These are phyloP conservation scores for Paramecium primaurelia DNA, from an alignment of 73 alveolate genomes.

Conservation along the genomic window DNA sequence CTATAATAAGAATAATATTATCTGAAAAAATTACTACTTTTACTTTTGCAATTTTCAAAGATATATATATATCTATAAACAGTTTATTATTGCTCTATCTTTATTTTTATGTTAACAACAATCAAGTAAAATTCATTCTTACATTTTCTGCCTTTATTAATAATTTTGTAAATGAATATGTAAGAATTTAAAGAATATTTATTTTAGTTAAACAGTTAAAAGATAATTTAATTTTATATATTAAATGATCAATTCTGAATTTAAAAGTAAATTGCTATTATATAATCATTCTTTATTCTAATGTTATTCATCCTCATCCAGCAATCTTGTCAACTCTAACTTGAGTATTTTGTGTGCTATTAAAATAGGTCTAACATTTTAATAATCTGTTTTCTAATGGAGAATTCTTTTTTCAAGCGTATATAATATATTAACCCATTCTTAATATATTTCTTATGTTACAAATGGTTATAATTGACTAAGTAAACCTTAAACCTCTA, in stretches of 20 bases:
- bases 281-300: slow-evolving; percentile 33
- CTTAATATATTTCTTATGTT: slow-evolving; percentile 34
- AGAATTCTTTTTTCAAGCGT: slow-evolving; percentile 47
- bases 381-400: not conserved
- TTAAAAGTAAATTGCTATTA: not conserved
- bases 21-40: too few relatives aligned
- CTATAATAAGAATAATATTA: too few relatives aligned
- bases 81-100: too few relatives aligned
- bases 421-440: slow-evolving; percentile 36
- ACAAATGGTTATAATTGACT: slow-evolving; percentile 53
- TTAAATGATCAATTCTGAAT: not conserved
- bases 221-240: not conserved
- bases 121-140: too few relatives aligned
- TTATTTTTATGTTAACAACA: too few relatives aligned
- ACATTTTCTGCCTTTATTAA: too few relatives aligned
- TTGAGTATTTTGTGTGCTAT: slow-evolving; percentile 58
- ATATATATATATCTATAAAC: too few relatives aligned
- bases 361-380: slow-evolving; percentile 39
- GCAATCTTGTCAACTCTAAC: slow-evolving; percentile 38
- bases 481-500: not conserved
- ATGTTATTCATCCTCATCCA: slow-evolving; percentile 35
- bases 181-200: not conserved
- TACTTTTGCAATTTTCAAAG: too few relatives aligned
- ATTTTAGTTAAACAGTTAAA: not conserved
- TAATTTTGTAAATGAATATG: too few relatives aligned